These are phyloP conservation scores for Tolypocladium inflatum DNA, from an alignment of 2,329 filamentous ascomycete species.

Conservation along the genomic window DNA sequence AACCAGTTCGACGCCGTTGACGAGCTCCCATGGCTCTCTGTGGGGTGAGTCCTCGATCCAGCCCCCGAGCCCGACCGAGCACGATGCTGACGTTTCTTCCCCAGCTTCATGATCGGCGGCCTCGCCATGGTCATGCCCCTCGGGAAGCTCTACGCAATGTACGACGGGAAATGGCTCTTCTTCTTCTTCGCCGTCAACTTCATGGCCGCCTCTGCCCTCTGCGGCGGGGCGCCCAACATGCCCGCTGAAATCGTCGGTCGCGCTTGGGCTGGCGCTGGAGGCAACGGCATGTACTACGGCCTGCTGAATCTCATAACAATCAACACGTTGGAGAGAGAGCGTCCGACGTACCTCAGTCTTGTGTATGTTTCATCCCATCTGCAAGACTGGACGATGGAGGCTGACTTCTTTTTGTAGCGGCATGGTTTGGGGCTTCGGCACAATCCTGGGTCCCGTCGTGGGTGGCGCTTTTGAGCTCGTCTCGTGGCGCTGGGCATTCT, in stretches of 20 bases:
- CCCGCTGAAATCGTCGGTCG: conserved; percentile 28
- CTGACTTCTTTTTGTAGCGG: not conserved
- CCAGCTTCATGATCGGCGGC: no score
- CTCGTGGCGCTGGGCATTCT: not conserved
- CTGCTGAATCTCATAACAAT: no score
- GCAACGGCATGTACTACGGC: not conserved
- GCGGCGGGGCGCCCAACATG: conserved; percentile 30
- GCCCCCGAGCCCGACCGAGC: no score
- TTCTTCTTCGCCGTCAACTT: conserved; percentile 10
- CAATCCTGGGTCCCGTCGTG: no score
- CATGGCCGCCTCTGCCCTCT: conserved; percentile 19
- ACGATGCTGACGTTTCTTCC: no score
- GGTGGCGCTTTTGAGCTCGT: no score
- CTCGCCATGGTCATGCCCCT: no score
- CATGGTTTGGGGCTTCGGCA: no score
- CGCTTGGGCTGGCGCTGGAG: not conserved
- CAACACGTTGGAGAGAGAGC: not conserved
- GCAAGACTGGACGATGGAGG: not conserved
- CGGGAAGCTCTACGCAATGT: conserved; percentile 10
- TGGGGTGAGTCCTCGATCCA: not conserved
- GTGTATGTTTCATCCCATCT: not conserved
- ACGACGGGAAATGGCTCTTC: conserved; percentile 31
- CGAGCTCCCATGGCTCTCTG: not conserved
- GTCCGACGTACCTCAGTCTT: not conserved
- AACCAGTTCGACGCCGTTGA: not conserved